phyloP scores from a whole-genome alignment of 805 yeast species.

The Saturnispora quitensis region DNA sequence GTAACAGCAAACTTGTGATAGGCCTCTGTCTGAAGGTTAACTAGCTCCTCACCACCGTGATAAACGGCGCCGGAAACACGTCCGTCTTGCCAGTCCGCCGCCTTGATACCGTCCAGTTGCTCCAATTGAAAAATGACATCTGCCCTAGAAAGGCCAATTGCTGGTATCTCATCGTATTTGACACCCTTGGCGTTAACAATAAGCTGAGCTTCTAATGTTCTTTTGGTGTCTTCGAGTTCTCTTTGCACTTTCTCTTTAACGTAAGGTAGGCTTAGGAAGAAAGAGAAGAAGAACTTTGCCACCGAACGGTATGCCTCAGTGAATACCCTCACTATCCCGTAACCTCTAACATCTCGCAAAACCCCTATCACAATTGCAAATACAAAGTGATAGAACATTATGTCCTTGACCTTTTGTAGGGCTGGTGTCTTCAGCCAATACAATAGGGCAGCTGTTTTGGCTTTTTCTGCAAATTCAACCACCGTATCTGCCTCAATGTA shows the following conservation, averaged over 20 bases:
- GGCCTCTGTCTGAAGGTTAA: constrained; percentile 67
- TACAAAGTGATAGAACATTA: constrained; percentile 10
- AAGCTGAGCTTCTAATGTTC: constrained; percentile 45
- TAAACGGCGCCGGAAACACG: constrained; percentile 92
- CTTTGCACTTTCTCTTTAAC: constrained; percentile 46
- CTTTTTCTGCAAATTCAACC: background rate
- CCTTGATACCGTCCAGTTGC: constrained; percentile 41
- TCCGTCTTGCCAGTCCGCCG: constrained; percentile 73
- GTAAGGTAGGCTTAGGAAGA: constrained; percentile 22
- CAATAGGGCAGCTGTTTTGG: background rate
- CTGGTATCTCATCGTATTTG: constrained; percentile 45
- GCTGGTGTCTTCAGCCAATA: constrained; percentile 1
- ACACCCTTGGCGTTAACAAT: constrained; percentile 44
- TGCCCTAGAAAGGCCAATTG: constrained; percentile 41
- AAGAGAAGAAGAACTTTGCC: constrained; percentile 9
- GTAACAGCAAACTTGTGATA: constrained; percentile 74
- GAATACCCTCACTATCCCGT: constrained; percentile 18
- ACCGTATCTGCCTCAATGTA: too few species aligned
- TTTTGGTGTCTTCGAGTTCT: constrained; percentile 44
- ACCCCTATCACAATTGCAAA: constrained; percentile 3
- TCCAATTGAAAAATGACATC: constrained; percentile 45
- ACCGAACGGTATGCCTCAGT: background rate
- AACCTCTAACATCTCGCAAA: constrained; percentile 16
- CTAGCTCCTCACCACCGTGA: constrained; percentile 82
- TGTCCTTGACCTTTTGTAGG: constrained; percentile 12